Percentiles rank a stretch among this genome's conserved stretches.
Evolutionary conservation across 805 yeast species (phyloP).

Genomic region (Schizosaccharomyces japonicus): DNA sequence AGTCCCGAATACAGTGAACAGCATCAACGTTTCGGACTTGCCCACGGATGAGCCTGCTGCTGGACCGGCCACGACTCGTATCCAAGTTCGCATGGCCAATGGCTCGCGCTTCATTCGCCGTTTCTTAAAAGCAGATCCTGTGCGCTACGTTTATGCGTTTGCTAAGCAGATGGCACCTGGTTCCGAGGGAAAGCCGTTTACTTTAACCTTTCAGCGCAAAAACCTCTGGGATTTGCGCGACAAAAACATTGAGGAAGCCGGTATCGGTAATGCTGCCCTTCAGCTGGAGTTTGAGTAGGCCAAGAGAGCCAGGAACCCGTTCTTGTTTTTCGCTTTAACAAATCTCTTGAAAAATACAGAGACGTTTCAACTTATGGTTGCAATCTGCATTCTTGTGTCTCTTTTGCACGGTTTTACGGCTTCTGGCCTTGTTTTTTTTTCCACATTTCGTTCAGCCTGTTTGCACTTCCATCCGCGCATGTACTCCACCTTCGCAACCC

Average conservation of each 20-base stretch:
- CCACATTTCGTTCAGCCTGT: too few species aligned
- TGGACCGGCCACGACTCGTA: constrained; percentile 37
- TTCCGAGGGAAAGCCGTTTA: constrained; percentile 26
- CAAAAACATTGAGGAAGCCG: constrained; percentile 43
- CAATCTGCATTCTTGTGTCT: too few species aligned
- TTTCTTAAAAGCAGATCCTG: constrained; percentile 34
- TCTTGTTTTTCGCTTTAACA: too few species aligned
- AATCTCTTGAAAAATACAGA: too few species aligned
- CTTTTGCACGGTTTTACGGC: too few species aligned
- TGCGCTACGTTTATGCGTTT: constrained; percentile 35
- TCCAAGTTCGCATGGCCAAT: constrained; percentile 71
- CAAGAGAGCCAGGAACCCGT: too few species aligned
- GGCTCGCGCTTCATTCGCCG: constrained; percentile 55
- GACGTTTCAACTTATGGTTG: too few species aligned
- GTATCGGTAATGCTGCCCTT: constrained; percentile 59
- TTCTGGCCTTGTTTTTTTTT: too few species aligned
- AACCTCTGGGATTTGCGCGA: constrained; percentile 32
- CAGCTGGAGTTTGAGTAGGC: constrained; percentile 29
- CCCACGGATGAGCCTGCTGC: constrained; percentile 32
- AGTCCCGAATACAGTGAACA: constrained; percentile 21
- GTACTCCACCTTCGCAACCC: too few species aligned
- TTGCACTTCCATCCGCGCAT: too few species aligned
- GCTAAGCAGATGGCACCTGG: constrained; percentile 34
- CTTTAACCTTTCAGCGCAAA: constrained; percentile 33
- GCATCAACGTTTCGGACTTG: constrained; percentile 28